These are phyloP conservation scores for Didymella keratinophila DNA, from an alignment of 2,329 filamentous ascomycete species.

Conservation along the genomic window DNA sequence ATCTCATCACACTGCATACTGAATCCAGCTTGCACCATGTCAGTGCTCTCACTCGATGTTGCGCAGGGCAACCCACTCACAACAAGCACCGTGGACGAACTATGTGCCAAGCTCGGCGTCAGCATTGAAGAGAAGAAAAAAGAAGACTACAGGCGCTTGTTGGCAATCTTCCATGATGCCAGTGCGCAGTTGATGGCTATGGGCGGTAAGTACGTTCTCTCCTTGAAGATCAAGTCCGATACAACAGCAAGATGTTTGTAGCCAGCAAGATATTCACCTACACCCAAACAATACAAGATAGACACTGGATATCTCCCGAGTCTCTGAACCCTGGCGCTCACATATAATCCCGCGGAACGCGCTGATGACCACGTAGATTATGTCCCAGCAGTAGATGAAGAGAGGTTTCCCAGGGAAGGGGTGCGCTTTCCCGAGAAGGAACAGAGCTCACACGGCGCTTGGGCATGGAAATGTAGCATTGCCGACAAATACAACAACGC, in stretches of 20 bases:
- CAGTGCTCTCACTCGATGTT: slow-evolving; percentile 49
- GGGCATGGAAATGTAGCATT: slow-evolving; percentile 55
- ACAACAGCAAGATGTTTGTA: no score
- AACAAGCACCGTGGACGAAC: slow-evolving; percentile 39
- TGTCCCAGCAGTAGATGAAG: slow-evolving; percentile 40
- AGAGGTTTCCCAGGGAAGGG: slow-evolving; percentile 48
- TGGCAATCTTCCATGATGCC: slow-evolving; percentile 52
- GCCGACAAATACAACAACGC: slow-evolving; percentile 37
- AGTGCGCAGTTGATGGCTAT: slow-evolving; percentile 50
- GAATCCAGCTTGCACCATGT: slow-evolving; percentile 35
- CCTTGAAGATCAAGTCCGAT: no score
- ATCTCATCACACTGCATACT: not conserved
- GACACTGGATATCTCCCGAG: no score
- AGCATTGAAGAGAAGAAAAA: slow-evolving; percentile 46
- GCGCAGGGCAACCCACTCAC: slow-evolving; percentile 48
- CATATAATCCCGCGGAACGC: no score
- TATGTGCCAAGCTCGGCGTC: slow-evolving; percentile 46
- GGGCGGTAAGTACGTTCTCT: slow-evolving; percentile 23
- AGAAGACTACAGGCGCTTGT: slow-evolving; percentile 49
- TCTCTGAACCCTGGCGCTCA: no score
- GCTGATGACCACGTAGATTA: slow-evolving; percentile 33
- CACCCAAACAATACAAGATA: no score
- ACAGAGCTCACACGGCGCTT: slow-evolving; percentile 52
- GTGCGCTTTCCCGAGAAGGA: slow-evolving; percentile 39
- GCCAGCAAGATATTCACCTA: no score